These are phyloP conservation scores for Corniculantispora saksenae DNA, from an alignment of 2,329 filamentous ascomycete genomes.

Conservation along the genomic window DNA sequence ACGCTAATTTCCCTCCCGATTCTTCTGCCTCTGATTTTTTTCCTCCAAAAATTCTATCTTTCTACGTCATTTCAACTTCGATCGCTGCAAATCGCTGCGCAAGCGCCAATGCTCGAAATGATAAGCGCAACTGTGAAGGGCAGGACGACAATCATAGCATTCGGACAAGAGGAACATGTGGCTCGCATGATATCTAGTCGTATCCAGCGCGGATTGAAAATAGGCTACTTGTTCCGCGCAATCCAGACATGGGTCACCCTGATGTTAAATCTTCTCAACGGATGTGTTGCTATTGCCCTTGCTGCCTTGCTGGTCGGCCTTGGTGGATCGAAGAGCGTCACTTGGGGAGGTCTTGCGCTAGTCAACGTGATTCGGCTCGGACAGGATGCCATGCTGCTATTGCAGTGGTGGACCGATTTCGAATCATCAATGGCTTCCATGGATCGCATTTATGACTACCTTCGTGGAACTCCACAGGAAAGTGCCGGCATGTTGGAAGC, in stretches of 20 bases:
- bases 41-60: slow-evolving; percentile 4
- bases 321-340: not conserved
- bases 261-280: slow-evolving; percentile 2
- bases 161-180: not conserved
- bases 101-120: slow-evolving; percentile 6
- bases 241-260: slow-evolving; percentile 2
- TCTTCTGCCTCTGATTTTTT: not conserved
- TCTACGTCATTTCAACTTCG: not conserved
- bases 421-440: slow-evolving; percentile 8
- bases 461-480: not conserved
- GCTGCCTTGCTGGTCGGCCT: slow-evolving; percentile 5
- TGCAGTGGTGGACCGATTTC: slow-evolving; percentile 8
- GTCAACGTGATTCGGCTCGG: slow-evolving; percentile 4
- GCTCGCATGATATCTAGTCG: not conserved
- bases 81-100: slow-evolving; percentile 2
- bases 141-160: not conserved
- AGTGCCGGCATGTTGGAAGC: not conserved
- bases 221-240: not conserved
- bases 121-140: not conserved
- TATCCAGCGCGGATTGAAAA: not conserved
- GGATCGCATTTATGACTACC: slow-evolving; percentile 7
- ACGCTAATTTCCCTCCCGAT: not conserved
- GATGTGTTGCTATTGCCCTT: not conserved
- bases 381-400: slow-evolving; percentile 4
- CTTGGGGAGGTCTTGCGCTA: slow-evolving; percentile 7